A percentile compares a stretch with the other conserved stretches of the same genome.
These are phyloP conservation scores for Gypsophila paniculata DNA, from an alignment of 179 eudicot species.

Conservation along the genomic window DNA sequence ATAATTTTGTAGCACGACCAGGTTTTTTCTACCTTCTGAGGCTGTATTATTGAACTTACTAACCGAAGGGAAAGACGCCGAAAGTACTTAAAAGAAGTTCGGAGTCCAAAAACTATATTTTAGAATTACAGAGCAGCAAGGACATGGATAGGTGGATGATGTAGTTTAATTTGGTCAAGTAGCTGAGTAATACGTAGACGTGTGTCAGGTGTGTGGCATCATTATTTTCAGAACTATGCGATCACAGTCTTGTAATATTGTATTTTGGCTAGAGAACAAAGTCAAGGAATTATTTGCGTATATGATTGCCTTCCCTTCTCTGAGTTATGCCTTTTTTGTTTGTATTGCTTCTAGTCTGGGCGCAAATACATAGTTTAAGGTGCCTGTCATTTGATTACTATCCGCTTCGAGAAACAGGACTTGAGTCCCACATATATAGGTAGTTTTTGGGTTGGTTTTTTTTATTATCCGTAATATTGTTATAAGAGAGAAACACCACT, in stretches of 20 bases:
- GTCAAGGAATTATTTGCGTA: not conserved
- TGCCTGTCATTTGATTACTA: too few species aligned
- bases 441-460: too few species aligned
- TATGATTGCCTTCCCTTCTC: too few species aligned
- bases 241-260: not conserved
- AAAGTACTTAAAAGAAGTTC: not conserved
- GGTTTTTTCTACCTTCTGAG: not conserved
- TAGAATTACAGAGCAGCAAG: not conserved
- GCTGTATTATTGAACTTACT: not conserved
- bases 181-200: too few species aligned
- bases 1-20: not conserved
- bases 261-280: not conserved
- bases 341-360: too few species aligned
- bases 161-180: not conserved
- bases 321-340: too few species aligned
- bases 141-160: not conserved
- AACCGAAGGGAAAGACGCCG: not conserved
- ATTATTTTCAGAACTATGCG: not conserved
- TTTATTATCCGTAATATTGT: too few species aligned
- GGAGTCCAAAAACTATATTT: not conserved
- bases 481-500: too few species aligned
- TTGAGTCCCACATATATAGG: too few species aligned
- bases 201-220: not conserved
- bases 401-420: too few species aligned
- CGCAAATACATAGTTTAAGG: too few species aligned